Evolutionary conservation across 805 yeast genomes (phyloP).

Genomic region (Candida insectalens): DNA sequence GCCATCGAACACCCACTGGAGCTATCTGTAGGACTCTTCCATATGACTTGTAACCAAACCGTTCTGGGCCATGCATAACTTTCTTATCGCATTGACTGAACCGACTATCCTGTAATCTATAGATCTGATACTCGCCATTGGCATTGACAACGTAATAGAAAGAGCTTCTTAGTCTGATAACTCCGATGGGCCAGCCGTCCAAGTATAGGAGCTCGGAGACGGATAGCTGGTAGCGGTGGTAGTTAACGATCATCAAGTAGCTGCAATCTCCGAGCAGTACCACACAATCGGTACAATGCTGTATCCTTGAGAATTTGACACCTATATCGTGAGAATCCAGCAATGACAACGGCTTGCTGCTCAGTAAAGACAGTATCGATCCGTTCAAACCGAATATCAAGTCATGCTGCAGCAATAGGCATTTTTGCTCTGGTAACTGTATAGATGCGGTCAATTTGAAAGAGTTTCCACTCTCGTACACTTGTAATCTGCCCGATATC

Average conservation of each 20-base stretch:
- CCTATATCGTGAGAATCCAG: too few species aligned
- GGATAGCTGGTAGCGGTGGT: not conserved
- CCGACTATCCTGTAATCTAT: not conserved
- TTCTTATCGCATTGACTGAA: not conserved
- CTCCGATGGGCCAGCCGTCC: slow-evolving; percentile 17
- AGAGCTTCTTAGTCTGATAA: slow-evolving; percentile 10
- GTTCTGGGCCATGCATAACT: not conserved
- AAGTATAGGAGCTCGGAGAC: slow-evolving; percentile 8
- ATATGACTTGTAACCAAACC: slow-evolving; percentile 11
- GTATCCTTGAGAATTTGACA: too few species aligned
- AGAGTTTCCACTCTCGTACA: too few species aligned
- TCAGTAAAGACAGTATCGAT: too few species aligned
- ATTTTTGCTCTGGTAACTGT: too few species aligned
- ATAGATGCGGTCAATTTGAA: too few species aligned
- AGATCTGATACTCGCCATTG: not conserved
- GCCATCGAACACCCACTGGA: slow-evolving; percentile 10
- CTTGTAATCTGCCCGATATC: too few species aligned
- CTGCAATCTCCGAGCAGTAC: slow-evolving; percentile 1
- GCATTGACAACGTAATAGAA: slow-evolving; percentile 9
- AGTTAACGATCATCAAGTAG: not conserved
- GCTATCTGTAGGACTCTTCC: slow-evolving; percentile 14
- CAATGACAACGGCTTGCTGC: too few species aligned
- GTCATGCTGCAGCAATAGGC: too few species aligned
- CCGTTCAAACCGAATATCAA: too few species aligned
- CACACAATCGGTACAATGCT: too few species aligned